Evolutionary conservation across 2,329 filamentous ascomycete species (phyloP), one percentile per base, ranked within the genome.

Genomic region (Cladophialophora yegresii): DNA sequence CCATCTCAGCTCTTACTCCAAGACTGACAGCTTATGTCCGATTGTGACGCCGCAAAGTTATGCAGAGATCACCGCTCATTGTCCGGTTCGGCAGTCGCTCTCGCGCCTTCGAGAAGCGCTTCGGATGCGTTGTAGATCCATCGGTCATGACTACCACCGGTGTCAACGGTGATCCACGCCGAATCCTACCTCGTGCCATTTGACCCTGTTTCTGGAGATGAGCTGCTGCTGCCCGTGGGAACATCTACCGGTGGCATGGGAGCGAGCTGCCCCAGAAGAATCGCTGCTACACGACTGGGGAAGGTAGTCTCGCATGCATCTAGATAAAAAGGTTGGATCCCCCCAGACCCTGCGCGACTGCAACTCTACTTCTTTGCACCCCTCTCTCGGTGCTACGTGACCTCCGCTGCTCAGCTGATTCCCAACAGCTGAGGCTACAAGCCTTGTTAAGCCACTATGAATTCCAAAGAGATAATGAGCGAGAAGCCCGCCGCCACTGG

Each of bases 401-500:
- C 28, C 47, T 10, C 16, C 30, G 56, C 56, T 26, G 55, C 8
- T 16, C 28, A 32, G 9, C 5, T 30, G 28, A 49, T 28, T 33
- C 23, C 33, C 23, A 33, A 33, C 22, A 30, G 16, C 20, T 51
- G 22, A n/a, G 32, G 57, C 9, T 32, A 4, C 23, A 20, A 54
- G 20, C 45, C 23, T 23, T 49, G n/a, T 28, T 28, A 13, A 23
- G 10, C 28, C 20, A 61, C n/a, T 23, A 61, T 61, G 58, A 49
- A 61, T 9, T 43, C 58, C n/a, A 61, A 61, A 54, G 58, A 61
- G 9, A 61, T 61, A 33, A 54, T 61, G 43, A 54, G n/a, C 57
- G 57, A 59, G 45, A 59, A 59, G 57, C 57, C 58, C 47, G 23
- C 58, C 47, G 23, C n/a, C 47, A 47, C 58, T 33, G 58, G 50